phyloP scores from a whole-genome alignment of 2,329 filamentous ascomycete species.

The Septoria petroselini region DNA sequence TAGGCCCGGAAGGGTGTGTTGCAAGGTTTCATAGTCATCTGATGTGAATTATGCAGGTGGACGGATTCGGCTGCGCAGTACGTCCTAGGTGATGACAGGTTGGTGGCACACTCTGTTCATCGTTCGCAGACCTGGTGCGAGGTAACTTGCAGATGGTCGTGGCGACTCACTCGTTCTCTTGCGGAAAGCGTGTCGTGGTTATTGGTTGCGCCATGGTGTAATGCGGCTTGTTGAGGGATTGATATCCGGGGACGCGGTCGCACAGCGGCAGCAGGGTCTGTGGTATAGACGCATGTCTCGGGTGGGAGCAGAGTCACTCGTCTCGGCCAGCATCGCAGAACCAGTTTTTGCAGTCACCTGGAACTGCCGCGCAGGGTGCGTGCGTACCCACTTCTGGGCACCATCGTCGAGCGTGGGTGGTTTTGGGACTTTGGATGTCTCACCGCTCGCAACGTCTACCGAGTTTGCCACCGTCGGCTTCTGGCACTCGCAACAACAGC shows the following conservation, averaged over 20 bases:
- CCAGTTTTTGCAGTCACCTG: neutral
- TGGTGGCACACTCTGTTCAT: no score
- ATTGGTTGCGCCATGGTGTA: neutral
- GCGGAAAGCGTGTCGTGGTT: no score
- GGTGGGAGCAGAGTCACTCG: neutral
- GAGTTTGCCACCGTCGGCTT: conserved; percentile 1
- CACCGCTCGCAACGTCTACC: neutral
- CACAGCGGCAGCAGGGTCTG: neutral
- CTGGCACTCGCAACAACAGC: neutral
- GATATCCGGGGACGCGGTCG: no score
- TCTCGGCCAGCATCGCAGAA: neutral
- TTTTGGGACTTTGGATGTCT: conserved; percentile 1
- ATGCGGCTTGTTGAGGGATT: no score
- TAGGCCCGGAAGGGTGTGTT: neutral
- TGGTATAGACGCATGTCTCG: conserved; percentile 8
- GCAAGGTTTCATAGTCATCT: neutral
- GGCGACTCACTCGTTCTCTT: no score
- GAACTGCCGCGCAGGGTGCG: neutral
- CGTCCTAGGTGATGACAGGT: no score
- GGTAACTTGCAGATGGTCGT: no score
- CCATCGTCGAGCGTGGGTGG: neutral
- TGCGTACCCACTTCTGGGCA: neutral
- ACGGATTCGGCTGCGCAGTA: neutral
- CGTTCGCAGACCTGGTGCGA: no score
- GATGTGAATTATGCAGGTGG: neutral